Base-by-base conservation (phyloP, 768 basidiomycete genomes). In the Kwoniella shandongensis region DNA sequence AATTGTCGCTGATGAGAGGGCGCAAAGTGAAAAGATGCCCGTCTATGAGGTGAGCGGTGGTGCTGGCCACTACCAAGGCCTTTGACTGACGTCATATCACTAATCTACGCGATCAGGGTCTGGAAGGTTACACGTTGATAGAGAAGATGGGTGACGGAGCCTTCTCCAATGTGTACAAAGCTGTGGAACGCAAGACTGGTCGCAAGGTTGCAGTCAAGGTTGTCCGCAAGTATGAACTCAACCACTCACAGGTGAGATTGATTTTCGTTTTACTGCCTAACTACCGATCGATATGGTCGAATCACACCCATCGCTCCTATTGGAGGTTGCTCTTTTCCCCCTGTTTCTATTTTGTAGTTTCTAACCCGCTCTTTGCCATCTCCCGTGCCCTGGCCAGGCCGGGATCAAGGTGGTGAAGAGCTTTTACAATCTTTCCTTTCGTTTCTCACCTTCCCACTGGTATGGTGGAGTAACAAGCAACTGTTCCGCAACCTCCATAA, bases 161-260 rank as follows among this genome's bases (percentile, higher is more conserved):
- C 40, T 99, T 99, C 76, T 97, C 93, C n/a, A 91, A 96, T 73
- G 94, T 99, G 8, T 99, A 94, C 82, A 89, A 89, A 74, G 94
- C 91, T 13, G 67, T 87, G 52, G 88, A 97, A 74, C 81, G 84
- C 45, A 79, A 81, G 35, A 86, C 85, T 11, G 85, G 86, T 39
- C 82, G 85, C 69, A 87, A 85, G 76, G 87, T 92, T 41, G 93
- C 93, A 63, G 87, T 86, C 72, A 87, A 85, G 76, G 87, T 92
- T 38, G 93, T 93, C 67, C 86, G 92, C 87, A 74, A 65, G 82
- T 81, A 52, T 54, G 62, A 60, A 41, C n/a, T 51, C 26, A 61
- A 62, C 54, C 67, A 63, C 45, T 66, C 68, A 11, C 65, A 59
- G 61, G 60, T 60, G 61, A 71, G 68, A 46, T n/a, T 55, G 5